Evolutionary conservation across 2,329 filamentous ascomycete species (phyloP).

Genomic region (Cladophialophora exuberans): DNA sequence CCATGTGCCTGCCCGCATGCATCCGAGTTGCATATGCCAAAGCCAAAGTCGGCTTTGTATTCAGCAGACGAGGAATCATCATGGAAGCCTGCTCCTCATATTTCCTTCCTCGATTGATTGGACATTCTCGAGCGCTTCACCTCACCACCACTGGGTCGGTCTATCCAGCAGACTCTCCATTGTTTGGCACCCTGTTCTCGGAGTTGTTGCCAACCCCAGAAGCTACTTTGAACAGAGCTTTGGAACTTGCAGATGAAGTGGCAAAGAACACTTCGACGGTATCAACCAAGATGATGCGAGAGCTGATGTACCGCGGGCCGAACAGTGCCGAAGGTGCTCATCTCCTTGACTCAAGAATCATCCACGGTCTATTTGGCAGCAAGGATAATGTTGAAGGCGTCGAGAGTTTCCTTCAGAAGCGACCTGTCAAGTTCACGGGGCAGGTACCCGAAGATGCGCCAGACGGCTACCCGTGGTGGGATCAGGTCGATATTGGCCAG

Average conservation of each 20-base stretch:
- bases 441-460: conserved; percentile 65
- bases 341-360: conserved; percentile 61
- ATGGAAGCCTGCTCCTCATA: conserved; percentile 72
- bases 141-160: conserved; percentile 68
- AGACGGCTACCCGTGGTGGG: conserved; percentile 70
- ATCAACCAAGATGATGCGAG: conserved; percentile 68
- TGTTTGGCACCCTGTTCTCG: conserved; percentile 66
- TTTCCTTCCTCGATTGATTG: conserved; percentile 70
- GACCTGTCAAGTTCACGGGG: conserved; percentile 63
- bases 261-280: conserved; percentile 68
- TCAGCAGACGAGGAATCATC: conserved; percentile 66
- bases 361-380: conserved; percentile 44
- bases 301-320: conserved; percentile 64
- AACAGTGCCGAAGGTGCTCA: conserved; percentile 69
- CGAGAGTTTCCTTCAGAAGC: conserved; percentile 70
- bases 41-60: conserved; percentile 74
- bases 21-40: conserved; percentile 55
- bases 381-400: conserved; percentile 71
- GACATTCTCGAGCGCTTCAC: conserved; percentile 64
- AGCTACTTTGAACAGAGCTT: conserved; percentile 65
- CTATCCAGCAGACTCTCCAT: conserved; percentile 54
- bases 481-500: conserved; percentile 51
- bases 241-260: conserved; percentile 69
- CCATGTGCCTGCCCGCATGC: conserved; percentile 62
- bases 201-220: conserved; percentile 63